Percentiles rank a stretch among this genome's conserved stretches.
These are phyloP conservation scores for Neostapfia colusana DNA, from an alignment of 176 grass and related monocot species.

Conservation along the genomic window DNA sequence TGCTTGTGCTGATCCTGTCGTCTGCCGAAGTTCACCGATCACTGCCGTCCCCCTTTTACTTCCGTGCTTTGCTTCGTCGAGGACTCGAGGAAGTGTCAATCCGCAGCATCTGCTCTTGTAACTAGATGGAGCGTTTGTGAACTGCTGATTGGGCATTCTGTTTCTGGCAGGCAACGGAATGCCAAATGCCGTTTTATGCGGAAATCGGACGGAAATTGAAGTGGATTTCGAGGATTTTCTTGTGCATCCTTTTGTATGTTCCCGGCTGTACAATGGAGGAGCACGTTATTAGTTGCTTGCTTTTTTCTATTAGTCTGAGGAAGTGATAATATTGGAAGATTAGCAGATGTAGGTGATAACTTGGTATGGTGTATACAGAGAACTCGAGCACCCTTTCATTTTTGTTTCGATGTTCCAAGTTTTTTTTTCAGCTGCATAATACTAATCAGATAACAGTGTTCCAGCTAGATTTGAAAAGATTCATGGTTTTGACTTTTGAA, in stretches of 20 bases:
- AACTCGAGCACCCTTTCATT: background rate
- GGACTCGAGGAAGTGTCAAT: background rate
- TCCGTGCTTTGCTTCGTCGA: background rate
- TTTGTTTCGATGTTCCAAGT: background rate
- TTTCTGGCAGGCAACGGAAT: background rate
- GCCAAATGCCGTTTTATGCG: background rate
- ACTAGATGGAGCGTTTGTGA: background rate
- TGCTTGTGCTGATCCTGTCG: background rate
- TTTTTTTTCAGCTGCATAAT: background rate
- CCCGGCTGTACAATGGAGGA: background rate
- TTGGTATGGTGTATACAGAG: background rate
- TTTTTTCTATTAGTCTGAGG: slow-evolving; percentile 7
- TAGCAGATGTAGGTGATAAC: background rate
- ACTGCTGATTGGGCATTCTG: background rate
- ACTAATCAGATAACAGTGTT: too few relatives aligned
- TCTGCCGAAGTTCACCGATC: background rate
- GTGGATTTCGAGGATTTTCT: background rate
- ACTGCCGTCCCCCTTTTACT: background rate
- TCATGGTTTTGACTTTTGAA: background rate
- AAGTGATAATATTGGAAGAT: background rate
- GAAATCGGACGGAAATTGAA: background rate
- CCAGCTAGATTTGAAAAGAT: too few relatives aligned
- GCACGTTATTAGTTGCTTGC: background rate
- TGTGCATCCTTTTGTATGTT: background rate
- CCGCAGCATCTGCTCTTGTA: background rate